phyloP scores from a whole-genome alignment of 176 grass and related monocot species.

The Pontederia crassipes region DNA sequence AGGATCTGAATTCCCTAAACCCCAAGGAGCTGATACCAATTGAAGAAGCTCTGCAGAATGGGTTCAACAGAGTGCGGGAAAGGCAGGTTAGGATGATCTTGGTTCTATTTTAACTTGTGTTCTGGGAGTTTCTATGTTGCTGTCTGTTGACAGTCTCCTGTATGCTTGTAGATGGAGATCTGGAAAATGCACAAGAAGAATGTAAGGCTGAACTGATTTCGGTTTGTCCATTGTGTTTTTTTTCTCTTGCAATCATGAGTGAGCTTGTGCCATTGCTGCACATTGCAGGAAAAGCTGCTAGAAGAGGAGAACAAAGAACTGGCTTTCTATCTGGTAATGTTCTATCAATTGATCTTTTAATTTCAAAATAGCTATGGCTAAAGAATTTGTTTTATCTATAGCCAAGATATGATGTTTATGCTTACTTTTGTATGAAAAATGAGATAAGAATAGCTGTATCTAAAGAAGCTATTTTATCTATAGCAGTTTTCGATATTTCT shows the following conservation, averaged over 20 bases:
- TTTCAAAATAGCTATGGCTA: no score
- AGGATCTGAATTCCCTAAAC: conserved; percentile 87
- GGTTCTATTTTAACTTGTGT: conserved; percentile 4
- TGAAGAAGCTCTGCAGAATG: conserved; percentile 75
- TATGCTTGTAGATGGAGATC: conserved; percentile 56
- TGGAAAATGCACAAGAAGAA: conserved; percentile 52
- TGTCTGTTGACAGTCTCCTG: no score
- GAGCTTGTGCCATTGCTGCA: neutral
- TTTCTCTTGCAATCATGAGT: neutral
- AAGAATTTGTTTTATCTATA: no score
- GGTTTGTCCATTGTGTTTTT: neutral
- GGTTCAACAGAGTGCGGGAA: conserved; percentile 37
- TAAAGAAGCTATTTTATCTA: no score
- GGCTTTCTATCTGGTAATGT: conserved; percentile 50
- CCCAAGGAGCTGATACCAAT: conserved; percentile 81
- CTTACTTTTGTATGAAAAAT: no score
- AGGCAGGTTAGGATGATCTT: conserved; percentile 31
- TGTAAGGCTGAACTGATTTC: conserved; percentile 30
- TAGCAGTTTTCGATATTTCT: no score
- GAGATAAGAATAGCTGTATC: no score
- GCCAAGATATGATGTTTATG: no score
- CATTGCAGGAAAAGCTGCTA: conserved; percentile 48
- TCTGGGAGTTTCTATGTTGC: conserved; percentile 14
- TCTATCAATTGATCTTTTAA: neutral
- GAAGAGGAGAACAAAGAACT: conserved; percentile 93